Conservation (phyloP, 1,139 yeast genomes). For the Trichomonascaceae sp. region DNA sequence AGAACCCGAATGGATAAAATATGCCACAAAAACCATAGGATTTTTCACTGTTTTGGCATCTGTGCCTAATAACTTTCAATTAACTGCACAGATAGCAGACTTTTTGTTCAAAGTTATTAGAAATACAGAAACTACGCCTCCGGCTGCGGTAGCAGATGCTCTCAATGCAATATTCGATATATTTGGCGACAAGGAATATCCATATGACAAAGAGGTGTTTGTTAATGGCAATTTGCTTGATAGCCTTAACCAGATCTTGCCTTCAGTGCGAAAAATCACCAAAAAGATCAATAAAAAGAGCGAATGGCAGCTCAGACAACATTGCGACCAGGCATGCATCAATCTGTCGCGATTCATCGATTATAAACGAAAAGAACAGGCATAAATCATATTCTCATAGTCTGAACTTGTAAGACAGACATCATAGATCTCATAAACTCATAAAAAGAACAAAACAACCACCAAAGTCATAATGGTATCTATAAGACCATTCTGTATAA, state of each 20-base stretch:
- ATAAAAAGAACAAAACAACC: slow-evolving; percentile 4
- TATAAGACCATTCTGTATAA: slow-evolving; percentile 26
- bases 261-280: slow-evolving; percentile 46
- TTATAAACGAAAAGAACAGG: slow-evolving; percentile 35
- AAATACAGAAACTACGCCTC: slow-evolving; percentile 31
- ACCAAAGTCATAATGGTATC: slow-evolving; percentile 19
- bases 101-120: slow-evolving; percentile 22
- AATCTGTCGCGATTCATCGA: slow-evolving; percentile 71
- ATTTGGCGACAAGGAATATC: slow-evolving; percentile 66
- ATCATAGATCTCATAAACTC: background rate
- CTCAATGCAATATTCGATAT: slow-evolving; percentile 67
- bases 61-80: slow-evolving; percentile 36
- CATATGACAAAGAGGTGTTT: slow-evolving; percentile 64
- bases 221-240: slow-evolving; percentile 48
- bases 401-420: too few species aligned
- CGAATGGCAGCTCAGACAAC: slow-evolving; percentile 49
- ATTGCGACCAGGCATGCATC: slow-evolving; percentile 60
- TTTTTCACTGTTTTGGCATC: slow-evolving; percentile 54
- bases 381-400: background rate
- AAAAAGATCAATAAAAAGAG: slow-evolving; percentile 66
- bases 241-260: slow-evolving; percentile 41
- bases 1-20: slow-evolving; percentile 23
- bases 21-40: slow-evolving; percentile 34
- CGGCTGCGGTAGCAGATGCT: slow-evolving; percentile 48
- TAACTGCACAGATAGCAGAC: slow-evolving; percentile 33